Evolutionary conservation across 2,329 filamentous ascomycete species (phyloP), one percentile per base, ranked within the genome.

Genomic region (Fusarium albosuccineum): DNA sequence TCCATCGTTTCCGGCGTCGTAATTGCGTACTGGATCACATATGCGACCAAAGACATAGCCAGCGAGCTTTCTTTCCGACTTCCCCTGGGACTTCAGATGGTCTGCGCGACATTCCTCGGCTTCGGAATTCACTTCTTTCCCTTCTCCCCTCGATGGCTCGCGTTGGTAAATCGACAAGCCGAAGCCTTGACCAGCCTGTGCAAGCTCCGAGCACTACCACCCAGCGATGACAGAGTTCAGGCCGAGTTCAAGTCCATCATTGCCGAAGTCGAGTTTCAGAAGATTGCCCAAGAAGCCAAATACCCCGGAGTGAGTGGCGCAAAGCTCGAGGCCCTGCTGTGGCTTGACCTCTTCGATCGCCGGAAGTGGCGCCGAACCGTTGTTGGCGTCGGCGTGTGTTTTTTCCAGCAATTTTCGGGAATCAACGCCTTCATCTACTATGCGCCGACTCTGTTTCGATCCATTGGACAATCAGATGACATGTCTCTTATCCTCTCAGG

Each of bases 91-190:
- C 71, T 88, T 11, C 86, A 88, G 75, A 84, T 84, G 64, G 76
- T 86, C 2, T 86, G 85, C 0, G 85, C 82, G 3, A 72, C 84
- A 9, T 72, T 87, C 9, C 78, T 88, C 2, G 80, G 89, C 42
- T 72, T 83, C 29, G 86, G 86, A 2, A 80, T 87, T n/a, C 82
- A 87, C 71, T 88, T 87, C 76, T 84, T 89, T 64, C 86, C 86
- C 1, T 86, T 86, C 68, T 89, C 86, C 29, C 90, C 90, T 1
- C 84, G 90, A 59, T 92, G 90, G 90, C 82, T 92, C 14, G 89
- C 90, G 16, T 85, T 83, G 30, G 85, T 89, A 66, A 89, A 89
- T 61, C 83, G 87, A 6, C 89, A 88, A 81, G 88, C 91, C 39
- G 85, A 91, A 73, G 86, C 86, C 1, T 80, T 87, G 44, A 7